A percentile compares a stretch with the other conserved stretches of the same genome.
Conservation (phyloP, 352 stramenopile genomes). For the Globisporangium splendens region DNA sequence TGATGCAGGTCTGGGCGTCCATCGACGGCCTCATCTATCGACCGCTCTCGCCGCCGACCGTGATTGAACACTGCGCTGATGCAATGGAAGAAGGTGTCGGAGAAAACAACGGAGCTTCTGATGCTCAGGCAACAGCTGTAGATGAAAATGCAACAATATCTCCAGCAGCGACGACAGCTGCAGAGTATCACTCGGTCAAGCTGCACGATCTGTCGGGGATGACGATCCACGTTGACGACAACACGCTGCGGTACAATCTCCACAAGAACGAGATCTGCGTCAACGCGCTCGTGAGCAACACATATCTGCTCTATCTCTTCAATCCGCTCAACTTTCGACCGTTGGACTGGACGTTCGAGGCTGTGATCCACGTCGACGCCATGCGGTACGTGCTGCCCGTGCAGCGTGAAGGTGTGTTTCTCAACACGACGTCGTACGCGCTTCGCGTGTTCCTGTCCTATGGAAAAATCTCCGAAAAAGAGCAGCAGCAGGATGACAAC, state of each 20-base stretch:
- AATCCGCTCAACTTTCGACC: conserved; percentile 79
- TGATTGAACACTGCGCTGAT: conserved; percentile 28
- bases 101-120: neutral
- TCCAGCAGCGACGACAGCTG: conserved; percentile 7
- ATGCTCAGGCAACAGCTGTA: neutral
- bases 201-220: conserved; percentile 84
- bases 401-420: conserved; percentile 76
- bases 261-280: conserved; percentile 57
- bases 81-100: conserved; percentile 6
- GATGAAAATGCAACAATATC: conserved; percentile 4
- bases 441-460: conserved; percentile 85
- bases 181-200: conserved; percentile 43
- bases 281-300: conserved; percentile 82
- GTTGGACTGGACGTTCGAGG: conserved; percentile 80
- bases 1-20: conserved; percentile 86
- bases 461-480: conserved; percentile 41
- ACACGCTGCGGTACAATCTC: conserved; percentile 71
- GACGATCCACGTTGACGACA: conserved; percentile 84
- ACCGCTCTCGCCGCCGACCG: conserved; percentile 57
- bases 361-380: conserved; percentile 55
- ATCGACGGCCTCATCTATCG: conserved; percentile 82
- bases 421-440: conserved; percentile 68
- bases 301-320: conserved; percentile 87
- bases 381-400: conserved; percentile 42
- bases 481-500: conserved; percentile 17